phyloP scores from a whole-genome alignment of 164 flowering plant genomes.

The Dillenia suffruticosa region DNA sequence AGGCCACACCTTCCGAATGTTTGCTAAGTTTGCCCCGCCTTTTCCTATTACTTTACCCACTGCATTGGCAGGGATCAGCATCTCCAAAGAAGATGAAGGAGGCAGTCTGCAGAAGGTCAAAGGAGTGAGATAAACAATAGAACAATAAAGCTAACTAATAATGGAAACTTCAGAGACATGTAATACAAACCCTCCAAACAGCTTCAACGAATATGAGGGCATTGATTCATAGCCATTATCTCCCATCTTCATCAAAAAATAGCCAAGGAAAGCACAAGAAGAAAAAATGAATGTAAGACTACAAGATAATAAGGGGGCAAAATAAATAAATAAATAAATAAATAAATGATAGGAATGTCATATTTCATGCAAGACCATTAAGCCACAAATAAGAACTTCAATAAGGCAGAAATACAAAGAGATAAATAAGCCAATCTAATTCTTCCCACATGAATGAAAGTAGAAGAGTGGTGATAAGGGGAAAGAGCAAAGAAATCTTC shows the following conservation, averaged over 20 bases:
- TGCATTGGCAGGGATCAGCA: slow-evolving; percentile 79
- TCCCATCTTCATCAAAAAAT: slow-evolving; percentile 43
- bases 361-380: background rate
- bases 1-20: slow-evolving; percentile 69
- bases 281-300: background rate
- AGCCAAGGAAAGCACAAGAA: background rate
- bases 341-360: too few relatives aligned
- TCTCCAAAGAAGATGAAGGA: slow-evolving; percentile 60
- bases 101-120: slow-evolving; percentile 39
- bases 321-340: too few relatives aligned
- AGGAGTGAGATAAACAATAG: background rate
- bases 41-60: slow-evolving; percentile 88
- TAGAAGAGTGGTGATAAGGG: background rate
- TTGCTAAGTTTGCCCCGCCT: slow-evolving; percentile 77
- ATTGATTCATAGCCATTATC: slow-evolving; percentile 71
- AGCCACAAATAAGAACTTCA: background rate
- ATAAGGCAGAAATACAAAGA: background rate
- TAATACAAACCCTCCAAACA: slow-evolving; percentile 70
- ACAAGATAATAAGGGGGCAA: background rate
- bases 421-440: background rate
- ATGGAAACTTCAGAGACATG: background rate
- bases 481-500: background rate
- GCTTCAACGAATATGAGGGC: slow-evolving; percentile 65
- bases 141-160: background rate
- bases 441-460: background rate